These are phyloP conservation scores for Lachnellula subtilissima DNA, from an alignment of 2,329 filamentous ascomycete genomes.

Conservation along the genomic window DNA sequence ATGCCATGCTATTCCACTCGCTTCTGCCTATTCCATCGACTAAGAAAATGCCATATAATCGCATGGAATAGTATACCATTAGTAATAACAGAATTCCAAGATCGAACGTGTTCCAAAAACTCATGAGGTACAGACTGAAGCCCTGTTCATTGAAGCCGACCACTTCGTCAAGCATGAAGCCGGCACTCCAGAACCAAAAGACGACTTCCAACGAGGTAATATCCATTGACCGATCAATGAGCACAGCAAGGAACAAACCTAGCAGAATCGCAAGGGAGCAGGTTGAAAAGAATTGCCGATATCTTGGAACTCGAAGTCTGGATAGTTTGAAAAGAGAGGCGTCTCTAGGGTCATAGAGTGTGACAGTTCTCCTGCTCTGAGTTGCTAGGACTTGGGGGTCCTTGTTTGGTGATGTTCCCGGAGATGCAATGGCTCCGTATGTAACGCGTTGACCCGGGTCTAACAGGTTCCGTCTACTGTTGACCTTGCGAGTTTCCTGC, in stretches of 20 bases:
- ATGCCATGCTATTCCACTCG: slow-evolving; percentile 76
- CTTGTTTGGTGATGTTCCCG: slow-evolving; percentile 24
- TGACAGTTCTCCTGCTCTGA: slow-evolving; percentile 56
- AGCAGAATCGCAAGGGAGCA: slow-evolving; percentile 81
- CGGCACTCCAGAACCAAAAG: slow-evolving; percentile 97
- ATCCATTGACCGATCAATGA: slow-evolving; percentile 66
- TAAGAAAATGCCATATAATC: slow-evolving; percentile 81
- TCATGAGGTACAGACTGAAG: slow-evolving; percentile 94
- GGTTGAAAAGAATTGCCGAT: slow-evolving; percentile 85
- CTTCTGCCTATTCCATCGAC: slow-evolving; percentile 60
- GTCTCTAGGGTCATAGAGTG: slow-evolving; percentile 83
- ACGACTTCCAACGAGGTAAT: slow-evolving; percentile 83
- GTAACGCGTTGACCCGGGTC: slow-evolving; percentile 18
- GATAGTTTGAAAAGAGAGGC: slow-evolving; percentile 91
- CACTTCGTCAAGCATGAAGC: slow-evolving; percentile 94
- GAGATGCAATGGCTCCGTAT: slow-evolving; percentile 36
- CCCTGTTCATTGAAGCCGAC: slow-evolving; percentile 96
- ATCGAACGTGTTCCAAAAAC: slow-evolving; percentile 96
- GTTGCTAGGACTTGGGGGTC: slow-evolving; percentile 10
- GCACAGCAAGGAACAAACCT: slow-evolving; percentile 77
- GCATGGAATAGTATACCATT: slow-evolving; percentile 83
- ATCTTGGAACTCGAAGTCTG: slow-evolving; percentile 82
- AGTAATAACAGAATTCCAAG: slow-evolving; percentile 82
- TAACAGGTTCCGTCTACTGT: slow-evolving; percentile 22
- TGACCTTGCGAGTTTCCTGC: slow-evolving; percentile 4